These are phyloP conservation scores for Podaxis pistillaris DNA, from an alignment of 768 basidiomycete species.

Conservation along the genomic window DNA sequence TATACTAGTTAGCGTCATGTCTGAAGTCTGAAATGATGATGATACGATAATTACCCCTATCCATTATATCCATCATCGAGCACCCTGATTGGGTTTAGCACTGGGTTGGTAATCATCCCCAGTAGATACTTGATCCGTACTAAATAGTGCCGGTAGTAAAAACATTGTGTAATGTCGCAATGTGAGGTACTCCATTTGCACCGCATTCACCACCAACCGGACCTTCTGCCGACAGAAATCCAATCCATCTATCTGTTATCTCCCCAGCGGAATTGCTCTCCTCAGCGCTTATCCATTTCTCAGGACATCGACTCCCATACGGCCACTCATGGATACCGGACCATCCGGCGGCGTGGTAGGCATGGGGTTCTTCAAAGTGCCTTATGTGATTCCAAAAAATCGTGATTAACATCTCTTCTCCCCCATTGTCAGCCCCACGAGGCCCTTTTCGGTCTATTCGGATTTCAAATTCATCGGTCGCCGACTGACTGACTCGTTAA, in stretches of 20 bases:
- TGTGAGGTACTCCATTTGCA: neutral
- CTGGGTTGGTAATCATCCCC: neutral
- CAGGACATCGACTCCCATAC: neutral
- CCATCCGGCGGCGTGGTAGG: too few relatives aligned
- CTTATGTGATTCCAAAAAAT: neutral
- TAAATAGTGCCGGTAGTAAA: neutral
- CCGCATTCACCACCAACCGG: neutral
- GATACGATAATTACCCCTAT: neutral
- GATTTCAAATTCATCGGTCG: neutral
- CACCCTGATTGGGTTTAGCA: neutral
- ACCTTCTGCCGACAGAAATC: too few relatives aligned
- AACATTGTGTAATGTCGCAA: neutral
- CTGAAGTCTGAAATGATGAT: constrained; percentile 36
- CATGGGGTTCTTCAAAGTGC: neutral
- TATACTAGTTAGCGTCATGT: constrained; percentile 57
- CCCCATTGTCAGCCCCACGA: neutral
- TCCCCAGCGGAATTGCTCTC: too few relatives aligned
- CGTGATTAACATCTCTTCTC: neutral
- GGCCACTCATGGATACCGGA: neutral
- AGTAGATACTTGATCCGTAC: neutral
- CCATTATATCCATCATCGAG: neutral
- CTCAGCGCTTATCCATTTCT: neutral
- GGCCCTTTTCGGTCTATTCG: neutral
- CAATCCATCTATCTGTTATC: too few relatives aligned
- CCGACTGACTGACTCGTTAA: neutral